Evolutionary conservation across 2,329 filamentous ascomycete species (phyloP), one percentile per base, ranked within the genome.

Genomic region (Fusarium sp.): DNA sequence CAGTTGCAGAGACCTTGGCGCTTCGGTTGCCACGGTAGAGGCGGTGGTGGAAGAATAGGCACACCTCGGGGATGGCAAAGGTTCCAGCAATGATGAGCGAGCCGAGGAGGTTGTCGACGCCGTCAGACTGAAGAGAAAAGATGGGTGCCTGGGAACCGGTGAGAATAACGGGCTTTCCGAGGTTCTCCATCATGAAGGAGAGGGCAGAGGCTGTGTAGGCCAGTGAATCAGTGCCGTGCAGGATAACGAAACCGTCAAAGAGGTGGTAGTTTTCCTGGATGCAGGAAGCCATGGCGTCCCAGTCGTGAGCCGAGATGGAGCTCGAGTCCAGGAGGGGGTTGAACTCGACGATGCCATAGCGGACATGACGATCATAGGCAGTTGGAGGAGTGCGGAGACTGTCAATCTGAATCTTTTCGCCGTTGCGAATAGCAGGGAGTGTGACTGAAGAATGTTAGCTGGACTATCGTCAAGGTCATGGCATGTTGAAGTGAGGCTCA

Each of bases 61-160:
- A 94, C 58, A 97, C 94, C 78, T 97, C 94, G 0, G 94, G 93
- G 62, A 97, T 93, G 82, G 93, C 91, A 77, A 97, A 97, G 65
- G 96, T 96, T 33, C 93, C 93, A 3, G 94, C 94, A 61, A 97
- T 91, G 76, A 97, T 93, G 75, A 97, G 85, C 1, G 93, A 94
- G 18, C 92, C 92, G 5, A 97, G 86, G 11, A 97, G 86, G 75
- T 97, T 97, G 81, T 96, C 93, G 36, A 93, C 91, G 9, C 93
- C 94, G 78, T 97, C 94, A 56, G 91, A 96, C 79, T 97, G 93
- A 25, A 97, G 87, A 65, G 94, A 90, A 73, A 96, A 91, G 86
- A 97, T 97, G 50, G 93, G 93, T 1, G 93, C 91, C 77, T 93
- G 91, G 3, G 89, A 91, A 1, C 90, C 90, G 0, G 94, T 97